phyloP scores from a whole-genome alignment of 1,139 yeast species.

The Lizanozyma gosingica region DNA sequence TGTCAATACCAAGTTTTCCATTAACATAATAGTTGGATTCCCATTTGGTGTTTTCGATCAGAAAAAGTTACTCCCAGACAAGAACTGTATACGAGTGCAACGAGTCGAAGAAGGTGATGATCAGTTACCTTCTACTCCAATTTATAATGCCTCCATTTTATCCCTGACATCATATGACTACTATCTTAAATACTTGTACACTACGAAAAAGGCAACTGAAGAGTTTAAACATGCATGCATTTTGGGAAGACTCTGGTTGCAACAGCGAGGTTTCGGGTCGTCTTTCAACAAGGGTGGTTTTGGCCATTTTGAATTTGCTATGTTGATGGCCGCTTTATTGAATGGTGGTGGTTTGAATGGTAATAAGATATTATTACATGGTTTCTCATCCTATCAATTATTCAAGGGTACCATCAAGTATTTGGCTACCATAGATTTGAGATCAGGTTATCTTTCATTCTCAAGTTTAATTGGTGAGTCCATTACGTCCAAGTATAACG shows the following conservation, averaged over 20 bases:
- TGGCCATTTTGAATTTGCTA: conserved; percentile 85
- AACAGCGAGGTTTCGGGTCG: conserved; percentile 75
- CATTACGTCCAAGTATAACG: conserved; percentile 37
- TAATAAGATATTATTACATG: conserved; percentile 67
- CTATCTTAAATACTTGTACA: conserved; percentile 67
- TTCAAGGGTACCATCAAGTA: conserved; percentile 83
- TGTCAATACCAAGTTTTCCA: conserved; percentile 59
- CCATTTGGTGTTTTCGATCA: conserved; percentile 65
- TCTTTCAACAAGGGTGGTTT: conserved; percentile 65
- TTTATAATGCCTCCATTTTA: conserved; percentile 73
- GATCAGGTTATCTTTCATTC: conserved; percentile 59
- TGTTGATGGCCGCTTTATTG: conserved; percentile 69
- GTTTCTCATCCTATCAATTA: conserved; percentile 86
- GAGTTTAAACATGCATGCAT: conserved; percentile 86
- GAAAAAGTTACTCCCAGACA: conserved; percentile 70
- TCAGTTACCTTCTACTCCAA: conserved; percentile 68
- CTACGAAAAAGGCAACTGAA: conserved; percentile 66
- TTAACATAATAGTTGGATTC: conserved; percentile 66
- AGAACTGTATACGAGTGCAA: conserved; percentile 70
- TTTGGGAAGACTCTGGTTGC: conserved; percentile 82
- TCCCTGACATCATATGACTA: conserved; percentile 61
- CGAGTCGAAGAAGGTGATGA: conserved; percentile 16
- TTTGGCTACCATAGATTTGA: conserved; percentile 68
- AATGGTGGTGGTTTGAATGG: conserved; percentile 80
- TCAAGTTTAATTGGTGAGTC: conserved; percentile 47